These are phyloP conservation scores for Claviceps spartinae DNA, from an alignment of 2,329 filamentous ascomycete species.

Conservation along the genomic window DNA sequence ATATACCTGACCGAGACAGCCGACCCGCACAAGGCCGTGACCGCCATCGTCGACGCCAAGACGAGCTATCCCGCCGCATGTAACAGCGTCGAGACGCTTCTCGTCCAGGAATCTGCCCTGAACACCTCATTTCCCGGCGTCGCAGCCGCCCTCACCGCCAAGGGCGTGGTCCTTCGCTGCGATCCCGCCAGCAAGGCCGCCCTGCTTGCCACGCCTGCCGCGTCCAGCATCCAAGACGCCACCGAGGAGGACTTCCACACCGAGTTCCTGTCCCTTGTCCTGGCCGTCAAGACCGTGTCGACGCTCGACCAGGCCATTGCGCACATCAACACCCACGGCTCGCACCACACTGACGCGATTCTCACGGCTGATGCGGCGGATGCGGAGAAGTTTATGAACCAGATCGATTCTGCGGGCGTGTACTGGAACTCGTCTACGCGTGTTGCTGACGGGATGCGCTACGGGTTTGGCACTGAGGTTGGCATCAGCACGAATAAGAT, in stretches of 20 bases:
- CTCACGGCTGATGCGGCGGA: constrained; percentile 54
- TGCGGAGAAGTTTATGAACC: constrained; percentile 72
- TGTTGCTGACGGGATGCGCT: constrained; percentile 92
- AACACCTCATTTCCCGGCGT: constrained; percentile 54
- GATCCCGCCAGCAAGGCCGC: constrained; percentile 51
- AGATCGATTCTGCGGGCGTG: constrained; percentile 78
- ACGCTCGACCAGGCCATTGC: constrained; percentile 56
- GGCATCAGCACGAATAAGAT: constrained; percentile 99
- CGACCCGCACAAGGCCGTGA: constrained; percentile 55
- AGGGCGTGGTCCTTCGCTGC: constrained; percentile 73
- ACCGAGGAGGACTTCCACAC: constrained; percentile 64
- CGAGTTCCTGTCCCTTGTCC: constrained; percentile 73
- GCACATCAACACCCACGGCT: constrained; percentile 87
- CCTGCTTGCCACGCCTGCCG: constrained; percentile 34
- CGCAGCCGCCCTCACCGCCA: constrained; percentile 57
- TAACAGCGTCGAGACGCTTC: constrained; percentile 83
- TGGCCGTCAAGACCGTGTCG: constrained; percentile 71
- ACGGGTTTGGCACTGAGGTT: constrained; percentile 95
- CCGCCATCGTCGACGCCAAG: constrained; percentile 81
- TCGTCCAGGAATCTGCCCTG: constrained; percentile 65
- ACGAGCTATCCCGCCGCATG: constrained; percentile 90
- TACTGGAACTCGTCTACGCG: constrained; percentile 96
- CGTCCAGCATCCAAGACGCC: constrained; percentile 47
- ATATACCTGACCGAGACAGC: constrained; percentile 75
- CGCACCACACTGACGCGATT: constrained; percentile 88